These are phyloP conservation scores for Edaphochlamys debaryana DNA, from an alignment of 139 green algal genomes.

Conservation along the genomic window DNA sequence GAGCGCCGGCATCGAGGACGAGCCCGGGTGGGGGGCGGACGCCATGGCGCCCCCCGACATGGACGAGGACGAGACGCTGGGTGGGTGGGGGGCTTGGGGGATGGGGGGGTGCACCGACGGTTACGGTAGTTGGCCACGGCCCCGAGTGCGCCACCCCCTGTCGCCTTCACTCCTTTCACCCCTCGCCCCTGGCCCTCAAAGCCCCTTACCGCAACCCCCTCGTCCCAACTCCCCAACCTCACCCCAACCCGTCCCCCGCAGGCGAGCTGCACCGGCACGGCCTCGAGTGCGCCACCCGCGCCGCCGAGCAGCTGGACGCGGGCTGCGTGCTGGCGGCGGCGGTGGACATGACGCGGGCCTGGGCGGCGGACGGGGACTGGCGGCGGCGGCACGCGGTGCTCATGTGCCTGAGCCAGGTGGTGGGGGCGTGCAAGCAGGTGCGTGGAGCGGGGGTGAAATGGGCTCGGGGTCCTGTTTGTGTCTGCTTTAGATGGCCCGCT, in stretches of 20 bases:
- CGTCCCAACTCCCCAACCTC: not conserved
- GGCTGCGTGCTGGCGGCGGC: not conserved
- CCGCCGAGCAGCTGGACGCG: not conserved
- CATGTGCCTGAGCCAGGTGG: slow-evolving; percentile 94
- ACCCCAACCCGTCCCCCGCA: too few relatives aligned
- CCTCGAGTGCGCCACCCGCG: slow-evolving; percentile 19
- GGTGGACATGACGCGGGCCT: slow-evolving; percentile 17
- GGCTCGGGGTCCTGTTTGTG: too few relatives aligned
- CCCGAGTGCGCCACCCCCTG: too few relatives aligned
- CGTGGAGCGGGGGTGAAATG: too few relatives aligned
- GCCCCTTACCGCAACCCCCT: too few relatives aligned
- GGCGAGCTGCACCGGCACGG: slow-evolving; percentile 29
- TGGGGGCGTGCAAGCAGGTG: slow-evolving; percentile 93
- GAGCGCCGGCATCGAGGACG: slow-evolving; percentile 6
- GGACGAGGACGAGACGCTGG: slow-evolving; percentile 21
- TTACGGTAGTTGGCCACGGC: not conserved
- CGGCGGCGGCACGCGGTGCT: slow-evolving; percentile 91
- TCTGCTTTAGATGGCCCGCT: too few relatives aligned
- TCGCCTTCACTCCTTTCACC: too few relatives aligned
- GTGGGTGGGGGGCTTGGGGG: not conserved
- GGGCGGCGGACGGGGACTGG: slow-evolving; percentile 77
- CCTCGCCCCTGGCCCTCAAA: too few relatives aligned
- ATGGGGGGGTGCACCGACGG: not conserved
- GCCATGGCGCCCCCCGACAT: slow-evolving; percentile 16
- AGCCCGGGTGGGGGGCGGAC: not conserved